These are phyloP conservation scores for Parmelia sp. DNA, from an alignment of 495 filamentous ascomycete species.

Conservation along the genomic window DNA sequence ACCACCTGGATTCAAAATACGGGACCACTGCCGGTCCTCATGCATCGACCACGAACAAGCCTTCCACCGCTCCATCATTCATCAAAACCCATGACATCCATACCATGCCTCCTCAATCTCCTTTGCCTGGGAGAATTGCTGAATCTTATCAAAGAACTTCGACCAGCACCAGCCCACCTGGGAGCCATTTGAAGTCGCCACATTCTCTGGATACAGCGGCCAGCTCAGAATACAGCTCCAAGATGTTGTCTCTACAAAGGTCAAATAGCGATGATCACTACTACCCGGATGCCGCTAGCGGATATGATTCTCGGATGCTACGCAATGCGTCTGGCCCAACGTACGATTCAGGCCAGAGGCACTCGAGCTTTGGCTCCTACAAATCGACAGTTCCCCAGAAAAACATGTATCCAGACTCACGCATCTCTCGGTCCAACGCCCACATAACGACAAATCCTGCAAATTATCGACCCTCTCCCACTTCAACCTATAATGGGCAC, in stretches of 20 bases:
- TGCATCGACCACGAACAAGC: neutral
- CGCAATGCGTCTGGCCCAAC: slow-evolving; percentile 15
- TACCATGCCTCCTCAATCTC: slow-evolving; percentile 18
- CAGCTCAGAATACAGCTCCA: slow-evolving; percentile 17
- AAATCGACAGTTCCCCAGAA: slow-evolving; percentile 20
- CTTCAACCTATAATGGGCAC: slow-evolving; percentile 21
- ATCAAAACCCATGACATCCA: slow-evolving; percentile 13
- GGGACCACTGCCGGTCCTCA: slow-evolving; percentile 9
- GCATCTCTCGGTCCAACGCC: slow-evolving; percentile 26
- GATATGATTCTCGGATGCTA: slow-evolving; percentile 18
- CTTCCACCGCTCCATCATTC: slow-evolving; percentile 7
- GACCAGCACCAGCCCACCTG: slow-evolving; percentile 14
- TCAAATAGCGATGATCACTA: slow-evolving; percentile 28
- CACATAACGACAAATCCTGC: slow-evolving; percentile 34
- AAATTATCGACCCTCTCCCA: slow-evolving; percentile 26
- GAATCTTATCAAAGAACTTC: slow-evolving; percentile 18
- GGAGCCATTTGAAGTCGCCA: slow-evolving; percentile 20
- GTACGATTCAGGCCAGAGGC: slow-evolving; percentile 14
- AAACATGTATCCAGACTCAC: slow-evolving; percentile 12
- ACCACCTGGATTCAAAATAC: slow-evolving; percentile 12
- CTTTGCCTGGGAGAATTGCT: slow-evolving; percentile 10
- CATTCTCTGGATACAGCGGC: slow-evolving; percentile 10
- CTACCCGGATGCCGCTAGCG: slow-evolving; percentile 17
- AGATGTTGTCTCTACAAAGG: slow-evolving; percentile 18
- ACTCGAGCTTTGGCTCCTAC: slow-evolving; percentile 15